These are phyloP conservation scores for Neocucurbitaria cava DNA, from an alignment of 2,329 filamentous ascomycete genomes.

Conservation along the genomic window DNA sequence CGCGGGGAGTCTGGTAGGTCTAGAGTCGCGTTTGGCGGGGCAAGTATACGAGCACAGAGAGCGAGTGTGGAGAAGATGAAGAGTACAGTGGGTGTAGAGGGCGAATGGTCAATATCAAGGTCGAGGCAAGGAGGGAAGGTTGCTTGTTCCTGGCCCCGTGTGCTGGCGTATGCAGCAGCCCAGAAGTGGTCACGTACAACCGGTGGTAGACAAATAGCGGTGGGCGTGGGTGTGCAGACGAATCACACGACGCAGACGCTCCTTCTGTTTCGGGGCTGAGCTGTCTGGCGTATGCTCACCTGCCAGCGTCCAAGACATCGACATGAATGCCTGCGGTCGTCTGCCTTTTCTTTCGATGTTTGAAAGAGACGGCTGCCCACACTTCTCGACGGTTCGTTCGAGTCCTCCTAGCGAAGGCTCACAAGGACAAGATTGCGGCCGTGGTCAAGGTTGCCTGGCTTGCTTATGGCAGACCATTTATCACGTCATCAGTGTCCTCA, in stretches of 20 bases:
- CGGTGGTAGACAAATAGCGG: slow-evolving; percentile 34
- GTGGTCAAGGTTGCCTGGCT: neutral
- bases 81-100: neutral
- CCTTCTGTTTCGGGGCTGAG: slow-evolving; percentile 32
- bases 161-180: slow-evolving; percentile 28
- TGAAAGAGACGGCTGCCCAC: slow-evolving; percentile 14
- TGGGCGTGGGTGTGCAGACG: slow-evolving; percentile 27
- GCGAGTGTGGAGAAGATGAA: neutral
- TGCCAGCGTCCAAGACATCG: slow-evolving; percentile 28
- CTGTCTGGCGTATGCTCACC: slow-evolving; percentile 30
- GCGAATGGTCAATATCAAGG: slow-evolving; percentile 2
- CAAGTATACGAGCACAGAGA: slow-evolving; percentile 1
- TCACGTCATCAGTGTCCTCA: slow-evolving; percentile 20
- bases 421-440: neutral
- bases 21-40: slow-evolving; percentile 19
- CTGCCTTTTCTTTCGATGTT: slow-evolving; percentile 5
- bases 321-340: slow-evolving; percentile 14
- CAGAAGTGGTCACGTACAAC: slow-evolving; percentile 29
- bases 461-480: slow-evolving; percentile 9
- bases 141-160: slow-evolving; percentile 32
- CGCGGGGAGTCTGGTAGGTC: slow-evolving; percentile 9
- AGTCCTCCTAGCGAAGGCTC: neutral
- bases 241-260: slow-evolving; percentile 33
- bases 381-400: neutral
- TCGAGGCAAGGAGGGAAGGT: slow-evolving; percentile 19